phyloP scores from a whole-genome alignment of 306 rosid genomes.

The Alnus glutinosa region DNA sequence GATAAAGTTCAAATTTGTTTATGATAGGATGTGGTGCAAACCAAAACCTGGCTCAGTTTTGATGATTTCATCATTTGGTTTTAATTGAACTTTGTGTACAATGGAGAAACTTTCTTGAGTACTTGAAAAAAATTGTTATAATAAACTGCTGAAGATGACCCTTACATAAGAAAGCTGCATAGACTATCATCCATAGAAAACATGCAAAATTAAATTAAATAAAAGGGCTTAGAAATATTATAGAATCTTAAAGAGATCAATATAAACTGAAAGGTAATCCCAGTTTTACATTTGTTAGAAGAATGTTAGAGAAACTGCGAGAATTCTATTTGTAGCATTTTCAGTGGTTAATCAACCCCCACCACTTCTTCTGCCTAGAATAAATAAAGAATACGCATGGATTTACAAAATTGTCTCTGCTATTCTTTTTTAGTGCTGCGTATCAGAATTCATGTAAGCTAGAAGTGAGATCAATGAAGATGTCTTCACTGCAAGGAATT shows the following conservation, averaged over 20 bases:
- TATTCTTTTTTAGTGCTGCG: neutral
- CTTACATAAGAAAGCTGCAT: no score
- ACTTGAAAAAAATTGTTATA: no score
- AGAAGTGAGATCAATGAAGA: slow-evolving; percentile 38
- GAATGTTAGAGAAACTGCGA: no score
- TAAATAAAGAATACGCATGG: neutral
- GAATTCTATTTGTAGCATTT: neutral
- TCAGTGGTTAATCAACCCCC: neutral
- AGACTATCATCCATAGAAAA: no score
- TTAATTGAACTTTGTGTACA: no score
- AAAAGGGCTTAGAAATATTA: no score
- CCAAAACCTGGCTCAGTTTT: no score
- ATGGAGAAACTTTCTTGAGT: no score
- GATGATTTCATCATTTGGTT: no score
- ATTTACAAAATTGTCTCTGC: slow-evolving; percentile 2
- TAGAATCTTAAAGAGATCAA: neutral
- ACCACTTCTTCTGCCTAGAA: neutral
- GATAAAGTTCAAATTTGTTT: no score
- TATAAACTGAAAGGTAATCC: neutral
- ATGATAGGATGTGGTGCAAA: no score
- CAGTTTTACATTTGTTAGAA: neutral
- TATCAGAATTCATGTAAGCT: slow-evolving; percentile 13
- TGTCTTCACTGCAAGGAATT: slow-evolving; percentile 51
- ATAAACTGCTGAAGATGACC: no score
- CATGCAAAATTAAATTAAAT: neutral